A percentile compares a stretch with the other conserved stretches of the same genome.
phyloP scores from a whole-genome alignment of 1,284 basidiomycete species.

The Microbotryum scabiosae region DNA sequence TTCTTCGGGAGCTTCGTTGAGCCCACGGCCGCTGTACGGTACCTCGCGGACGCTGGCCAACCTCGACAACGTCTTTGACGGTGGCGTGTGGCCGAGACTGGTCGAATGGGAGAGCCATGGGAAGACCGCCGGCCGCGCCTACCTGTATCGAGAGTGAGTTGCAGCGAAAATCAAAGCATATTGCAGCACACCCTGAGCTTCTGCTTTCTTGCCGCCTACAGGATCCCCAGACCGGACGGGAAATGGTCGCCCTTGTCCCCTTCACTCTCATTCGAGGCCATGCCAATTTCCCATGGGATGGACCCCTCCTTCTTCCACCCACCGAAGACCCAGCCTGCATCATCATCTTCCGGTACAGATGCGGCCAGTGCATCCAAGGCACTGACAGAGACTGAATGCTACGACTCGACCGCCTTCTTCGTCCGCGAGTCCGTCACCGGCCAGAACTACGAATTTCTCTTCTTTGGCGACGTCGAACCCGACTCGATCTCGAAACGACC shows the following conservation, averaged over 20 bases:
- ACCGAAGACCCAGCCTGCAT: not conserved
- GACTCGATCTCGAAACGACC: slow-evolving; percentile 56
- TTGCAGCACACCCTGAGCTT: not conserved
- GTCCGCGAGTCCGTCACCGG: slow-evolving; percentile 53
- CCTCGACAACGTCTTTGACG: slow-evolving; percentile 32
- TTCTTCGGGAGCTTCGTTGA: slow-evolving; percentile 24
- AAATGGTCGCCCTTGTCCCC: slow-evolving; percentile 10
- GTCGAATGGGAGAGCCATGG: slow-evolving; percentile 22
- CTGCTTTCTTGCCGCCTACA: not conserved
- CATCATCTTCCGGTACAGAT: slow-evolving; percentile 5
- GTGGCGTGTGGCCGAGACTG: slow-evolving; percentile 34
- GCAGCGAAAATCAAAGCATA: not conserved
- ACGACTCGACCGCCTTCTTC: slow-evolving; percentile 67
- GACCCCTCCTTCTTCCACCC: slow-evolving; percentile 35
- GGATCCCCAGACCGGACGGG: not conserved
- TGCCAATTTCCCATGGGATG: slow-evolving; percentile 62
- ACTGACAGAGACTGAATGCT: slow-evolving; percentile 36
- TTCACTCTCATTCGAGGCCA: slow-evolving; percentile 53
- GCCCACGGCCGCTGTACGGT: slow-evolving; percentile 29
- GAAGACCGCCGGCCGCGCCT: slow-evolving; percentile 19
- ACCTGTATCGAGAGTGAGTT: slow-evolving; percentile 28
- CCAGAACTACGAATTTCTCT: slow-evolving; percentile 56
- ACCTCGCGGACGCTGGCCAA: slow-evolving; percentile 30
- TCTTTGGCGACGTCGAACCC: slow-evolving; percentile 53
- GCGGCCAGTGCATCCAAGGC: not conserved